A percentile compares a stretch with the other conserved stretches of the same genome.
Conservation (phyloP, 2,329 filamentous ascomycete species). For the Rhytidhysteron rufulum region DNA sequence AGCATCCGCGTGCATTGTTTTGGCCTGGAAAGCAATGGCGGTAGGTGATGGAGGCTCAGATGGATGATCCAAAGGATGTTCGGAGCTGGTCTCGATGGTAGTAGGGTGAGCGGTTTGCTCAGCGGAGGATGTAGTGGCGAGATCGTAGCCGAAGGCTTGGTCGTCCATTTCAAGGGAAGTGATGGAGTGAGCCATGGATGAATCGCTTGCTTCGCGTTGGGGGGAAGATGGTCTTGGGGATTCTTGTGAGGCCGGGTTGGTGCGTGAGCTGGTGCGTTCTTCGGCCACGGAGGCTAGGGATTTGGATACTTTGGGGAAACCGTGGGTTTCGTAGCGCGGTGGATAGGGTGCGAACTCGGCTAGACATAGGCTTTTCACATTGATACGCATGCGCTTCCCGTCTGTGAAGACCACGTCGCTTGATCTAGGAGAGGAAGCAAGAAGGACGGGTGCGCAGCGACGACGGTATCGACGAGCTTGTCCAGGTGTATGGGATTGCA, state of each 20-base stretch:
- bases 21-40: constrained; percentile 11
- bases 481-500: constrained; percentile 25
- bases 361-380: constrained; percentile 39
- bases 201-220: constrained; percentile 23
- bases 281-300: constrained; percentile 3
- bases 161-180: neutral
- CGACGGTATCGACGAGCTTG: constrained; percentile 44
- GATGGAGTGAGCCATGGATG: constrained; percentile 19
- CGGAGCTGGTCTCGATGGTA: constrained; percentile 16
- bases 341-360: constrained; percentile 40
- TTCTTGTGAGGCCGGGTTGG: constrained; percentile 3
- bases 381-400: constrained; percentile 43
- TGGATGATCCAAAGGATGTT: constrained; percentile 5
- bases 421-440: constrained; percentile 41
- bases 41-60: constrained; percentile 24
- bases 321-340: constrained; percentile 42
- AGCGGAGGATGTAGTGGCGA: constrained; percentile 19
- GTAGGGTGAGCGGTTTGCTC: constrained; percentile 15
- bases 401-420: constrained; percentile 43
- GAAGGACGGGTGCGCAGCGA: constrained; percentile 45
- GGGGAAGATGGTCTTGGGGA: constrained; percentile 22
- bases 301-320: constrained; percentile 25
- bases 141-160: constrained; percentile 24
- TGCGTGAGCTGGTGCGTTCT: constrained; percentile 2
- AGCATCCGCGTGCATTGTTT: constrained; percentile 19